Evolutionary conservation across 345 rosid species (phyloP).

Genomic region (Eucalyptus camaldulensis): DNA sequence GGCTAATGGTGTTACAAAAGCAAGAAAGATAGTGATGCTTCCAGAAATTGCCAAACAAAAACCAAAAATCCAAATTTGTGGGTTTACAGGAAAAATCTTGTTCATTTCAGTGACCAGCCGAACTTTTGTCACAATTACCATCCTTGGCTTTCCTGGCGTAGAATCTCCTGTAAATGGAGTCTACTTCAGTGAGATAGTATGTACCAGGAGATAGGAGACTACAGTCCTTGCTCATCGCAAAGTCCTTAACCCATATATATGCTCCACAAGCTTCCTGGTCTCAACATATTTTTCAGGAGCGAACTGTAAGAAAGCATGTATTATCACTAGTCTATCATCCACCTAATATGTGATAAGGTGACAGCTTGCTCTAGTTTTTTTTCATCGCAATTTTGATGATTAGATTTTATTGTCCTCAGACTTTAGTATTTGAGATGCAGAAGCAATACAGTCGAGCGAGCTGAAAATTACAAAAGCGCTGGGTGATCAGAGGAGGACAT

Average conservation of each 20-base stretch:
- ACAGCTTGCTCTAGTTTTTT: neutral
- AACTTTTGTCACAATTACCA: neutral
- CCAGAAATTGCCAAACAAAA: neutral
- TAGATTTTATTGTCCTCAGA: neutral
- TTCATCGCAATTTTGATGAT: neutral
- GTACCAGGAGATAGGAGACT: slow-evolving; percentile 84
- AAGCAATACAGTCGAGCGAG: neutral
- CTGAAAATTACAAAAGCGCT: neutral
- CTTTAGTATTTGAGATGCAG: neutral
- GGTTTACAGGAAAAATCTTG: neutral
- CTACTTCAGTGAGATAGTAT: slow-evolving; percentile 87
- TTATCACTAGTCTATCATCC: neutral
- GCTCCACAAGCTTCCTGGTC: slow-evolving; percentile 88
- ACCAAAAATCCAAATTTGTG: neutral
- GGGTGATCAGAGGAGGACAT: neutral
- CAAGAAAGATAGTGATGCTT: neutral
- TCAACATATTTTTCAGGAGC: slow-evolving; percentile 75
- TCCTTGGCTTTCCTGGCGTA: slow-evolving; percentile 45
- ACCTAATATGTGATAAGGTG: neutral
- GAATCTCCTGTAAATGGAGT: slow-evolving; percentile 83
- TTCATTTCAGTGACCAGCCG: neutral
- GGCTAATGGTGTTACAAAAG: neutral
- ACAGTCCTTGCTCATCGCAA: slow-evolving; percentile 72
- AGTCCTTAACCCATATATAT: slow-evolving; percentile 92
- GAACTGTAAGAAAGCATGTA: slow-evolving; percentile 25